Base-by-base conservation (phyloP, 23 red algal genomes). In the Pyropia haitanensis region DNA sequence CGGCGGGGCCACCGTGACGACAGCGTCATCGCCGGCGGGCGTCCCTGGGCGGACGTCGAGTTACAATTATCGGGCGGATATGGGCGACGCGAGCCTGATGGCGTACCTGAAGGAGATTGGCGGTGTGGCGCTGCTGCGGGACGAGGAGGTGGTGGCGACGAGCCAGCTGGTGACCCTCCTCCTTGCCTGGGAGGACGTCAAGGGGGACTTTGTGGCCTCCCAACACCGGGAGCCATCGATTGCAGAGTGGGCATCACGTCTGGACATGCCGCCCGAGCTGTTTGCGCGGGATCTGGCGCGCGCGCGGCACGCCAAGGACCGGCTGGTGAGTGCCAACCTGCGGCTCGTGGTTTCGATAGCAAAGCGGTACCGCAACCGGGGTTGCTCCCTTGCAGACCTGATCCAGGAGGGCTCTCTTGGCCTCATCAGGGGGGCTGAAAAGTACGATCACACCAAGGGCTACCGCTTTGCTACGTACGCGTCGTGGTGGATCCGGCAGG, bases 291-390 rank as follows among this genome's bases (percentile, higher is more conserved):
- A 75, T 13, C 34, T 98, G 50, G 29, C 60, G n/a, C 16, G 78
- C 2, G 68, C 68, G 3, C 65, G 88, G 16, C 19, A 56, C 7
- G 72, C 72, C 56, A 84, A 88, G 73, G 94, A 98, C 29, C 68
- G 76, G 15, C 64, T 98, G 31, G 87, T 98, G 25, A 46, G 66
- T 15, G 78, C 86, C 22, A 98, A 98, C 71, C 63, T 98, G 68
- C 86, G 94, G 14, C 55, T 98, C 20, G 94, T 98, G 10, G 85
- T 98, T 14, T 77, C 78, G 14, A 91, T 98, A 32, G 94, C 94
- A 1, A 90, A 91, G 53, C 83, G 83, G 64, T 98, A 95, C 70
- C 27, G 33, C 12, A 67, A 81, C 39, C 49, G 56, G 34, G 82
- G 81, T 1, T 64, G 86, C 18, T 39, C 20, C 34, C 51, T 95